These are phyloP conservation scores for Neurospora sp. DNA, from an alignment of 495 filamentous ascomycete genomes.

Conservation along the genomic window DNA sequence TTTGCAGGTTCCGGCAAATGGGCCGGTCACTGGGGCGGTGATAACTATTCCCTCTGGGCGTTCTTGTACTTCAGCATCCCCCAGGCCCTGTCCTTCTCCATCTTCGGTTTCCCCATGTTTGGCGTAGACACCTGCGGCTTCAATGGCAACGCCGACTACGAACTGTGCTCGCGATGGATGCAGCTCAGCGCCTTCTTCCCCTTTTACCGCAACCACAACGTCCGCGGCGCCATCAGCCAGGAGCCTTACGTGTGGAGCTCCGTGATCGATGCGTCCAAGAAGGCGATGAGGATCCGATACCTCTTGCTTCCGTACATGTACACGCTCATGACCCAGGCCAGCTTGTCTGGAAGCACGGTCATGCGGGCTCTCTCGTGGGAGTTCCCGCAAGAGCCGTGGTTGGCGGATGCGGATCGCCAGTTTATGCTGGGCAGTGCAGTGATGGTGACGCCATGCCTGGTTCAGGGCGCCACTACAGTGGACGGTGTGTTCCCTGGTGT, in stretches of 20 bases:
- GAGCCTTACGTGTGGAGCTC: slow-evolving; percentile 69
- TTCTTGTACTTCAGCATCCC: slow-evolving; percentile 72
- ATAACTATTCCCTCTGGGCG: slow-evolving; percentile 60
- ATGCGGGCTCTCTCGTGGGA: slow-evolving; percentile 81
- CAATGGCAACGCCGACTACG: slow-evolving; percentile 55
- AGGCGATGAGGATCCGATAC: slow-evolving; percentile 68
- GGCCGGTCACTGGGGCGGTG: slow-evolving; percentile 84
- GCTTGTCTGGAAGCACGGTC: slow-evolving; percentile 59
- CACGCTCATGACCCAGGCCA: slow-evolving; percentile 64
- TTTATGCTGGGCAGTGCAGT: slow-evolving; percentile 67
- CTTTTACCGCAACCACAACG: slow-evolving; percentile 83
- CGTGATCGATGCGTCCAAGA: slow-evolving; percentile 54
- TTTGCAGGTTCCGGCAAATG: slow-evolving; percentile 71
- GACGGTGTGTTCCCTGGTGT: slow-evolving; percentile 72
- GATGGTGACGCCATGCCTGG: slow-evolving; percentile 64
- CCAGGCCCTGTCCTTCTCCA: slow-evolving; percentile 67
- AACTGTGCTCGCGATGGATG: slow-evolving; percentile 84
- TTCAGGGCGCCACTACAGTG: slow-evolving; percentile 52
- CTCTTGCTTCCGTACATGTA: slow-evolving; percentile 71
- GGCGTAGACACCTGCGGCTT: slow-evolving; percentile 80
- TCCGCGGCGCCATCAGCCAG: slow-evolving; percentile 49
- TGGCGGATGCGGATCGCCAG: slow-evolving; percentile 59
- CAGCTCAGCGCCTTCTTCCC: slow-evolving; percentile 78
- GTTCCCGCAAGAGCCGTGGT: slow-evolving; percentile 64
- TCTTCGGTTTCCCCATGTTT: slow-evolving; percentile 86